These are phyloP conservation scores for Cyphellophora europaea DNA, from an alignment of 2,329 filamentous ascomycete species.

Conservation along the genomic window DNA sequence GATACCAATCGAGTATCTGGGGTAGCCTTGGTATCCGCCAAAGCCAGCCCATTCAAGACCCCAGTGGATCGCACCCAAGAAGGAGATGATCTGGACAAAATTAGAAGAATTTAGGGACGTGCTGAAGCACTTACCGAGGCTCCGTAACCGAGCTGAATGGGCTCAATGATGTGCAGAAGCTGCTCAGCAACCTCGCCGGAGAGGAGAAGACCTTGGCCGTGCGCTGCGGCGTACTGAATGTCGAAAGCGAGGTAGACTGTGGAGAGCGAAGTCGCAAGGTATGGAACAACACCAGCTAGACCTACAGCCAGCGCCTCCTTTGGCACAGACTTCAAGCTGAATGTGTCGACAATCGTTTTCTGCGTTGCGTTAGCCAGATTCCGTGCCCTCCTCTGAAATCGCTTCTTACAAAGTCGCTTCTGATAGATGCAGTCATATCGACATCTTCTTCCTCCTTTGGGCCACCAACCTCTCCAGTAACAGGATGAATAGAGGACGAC, in stretches of 20 bases:
- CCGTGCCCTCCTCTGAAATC: background rate
- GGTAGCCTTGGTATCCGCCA: slow-evolving; percentile 58
- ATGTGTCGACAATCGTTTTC: slow-evolving; percentile 60
- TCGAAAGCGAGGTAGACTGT: slow-evolving; percentile 78
- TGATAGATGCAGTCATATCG: slow-evolving; percentile 45
- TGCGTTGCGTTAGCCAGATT: slow-evolving; percentile 24
- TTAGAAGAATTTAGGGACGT: slow-evolving; percentile 5
- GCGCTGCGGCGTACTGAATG: slow-evolving; percentile 57
- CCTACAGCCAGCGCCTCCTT: slow-evolving; percentile 60
- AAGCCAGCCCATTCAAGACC: slow-evolving; percentile 74
- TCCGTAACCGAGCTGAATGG: slow-evolving; percentile 82
- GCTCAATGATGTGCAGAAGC: slow-evolving; percentile 67
- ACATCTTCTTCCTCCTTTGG: slow-evolving; percentile 27
- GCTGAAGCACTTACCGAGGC: slow-evolving; percentile 55
- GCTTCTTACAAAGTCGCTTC: slow-evolving; percentile 48
- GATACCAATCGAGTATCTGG: slow-evolving; percentile 76
- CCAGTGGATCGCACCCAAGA: slow-evolving; percentile 90
- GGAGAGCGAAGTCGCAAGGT: slow-evolving; percentile 71
- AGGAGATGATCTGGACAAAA: slow-evolving; percentile 65
- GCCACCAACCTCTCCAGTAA: slow-evolving; percentile 33
- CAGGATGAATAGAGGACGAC: slow-evolving; percentile 46
- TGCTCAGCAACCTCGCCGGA: slow-evolving; percentile 62
- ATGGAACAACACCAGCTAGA: slow-evolving; percentile 72
- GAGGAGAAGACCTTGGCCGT: slow-evolving; percentile 56
- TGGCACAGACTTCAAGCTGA: slow-evolving; percentile 56